phyloP scores from a whole-genome alignment of 257 asterid species.

The Thymus quinquecostatus region DNA sequence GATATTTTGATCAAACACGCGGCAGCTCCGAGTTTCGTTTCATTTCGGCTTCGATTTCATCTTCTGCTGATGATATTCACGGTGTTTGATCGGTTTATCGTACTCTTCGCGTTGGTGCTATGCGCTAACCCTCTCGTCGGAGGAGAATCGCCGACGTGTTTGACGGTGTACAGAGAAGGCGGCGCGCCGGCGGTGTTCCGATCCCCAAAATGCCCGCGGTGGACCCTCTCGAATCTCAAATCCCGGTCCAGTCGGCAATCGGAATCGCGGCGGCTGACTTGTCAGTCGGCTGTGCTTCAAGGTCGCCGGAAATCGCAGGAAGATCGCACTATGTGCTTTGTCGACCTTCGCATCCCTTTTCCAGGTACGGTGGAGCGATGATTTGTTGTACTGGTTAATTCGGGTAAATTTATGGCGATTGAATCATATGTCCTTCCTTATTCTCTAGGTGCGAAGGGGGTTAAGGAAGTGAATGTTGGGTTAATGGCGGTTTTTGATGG shows the following conservation, averaged over 20 bases:
- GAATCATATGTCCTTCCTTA: neutral
- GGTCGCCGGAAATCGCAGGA: slow-evolving; percentile 91
- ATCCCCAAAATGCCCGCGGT: slow-evolving; percentile 96
- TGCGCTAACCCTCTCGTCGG: slow-evolving; percentile 30
- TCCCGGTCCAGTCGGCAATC: slow-evolving; percentile 41
- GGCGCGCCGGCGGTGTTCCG: slow-evolving; percentile 97
- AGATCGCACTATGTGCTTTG: slow-evolving; percentile 79
- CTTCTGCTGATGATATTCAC: slow-evolving; percentile 32
- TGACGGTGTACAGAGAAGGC: slow-evolving; percentile 84
- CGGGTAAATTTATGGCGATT: neutral
- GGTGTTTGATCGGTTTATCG: slow-evolving; percentile 10
- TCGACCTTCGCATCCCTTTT: slow-evolving; percentile 80
- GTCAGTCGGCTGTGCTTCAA: slow-evolving; percentile 79
- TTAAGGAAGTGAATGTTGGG: slow-evolving; percentile 76
- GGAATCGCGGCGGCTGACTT: slow-evolving; percentile 42
- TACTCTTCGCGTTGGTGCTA: slow-evolving; percentile 45
- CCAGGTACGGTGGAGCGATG: slow-evolving; percentile 53
- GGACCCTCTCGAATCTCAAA: slow-evolving; percentile 66
- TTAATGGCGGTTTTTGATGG: slow-evolving; percentile 94
- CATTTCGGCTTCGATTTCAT: slow-evolving; percentile 1
- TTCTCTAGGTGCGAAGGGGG: slow-evolving; percentile 61
- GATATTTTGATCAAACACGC: neutral
- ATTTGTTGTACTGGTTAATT: neutral
- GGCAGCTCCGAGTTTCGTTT: neutral
- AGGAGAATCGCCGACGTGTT: slow-evolving; percentile 84